phyloP scores from a whole-genome alignment of 306 rosid species.

The Mucuna pruriens region DNA sequence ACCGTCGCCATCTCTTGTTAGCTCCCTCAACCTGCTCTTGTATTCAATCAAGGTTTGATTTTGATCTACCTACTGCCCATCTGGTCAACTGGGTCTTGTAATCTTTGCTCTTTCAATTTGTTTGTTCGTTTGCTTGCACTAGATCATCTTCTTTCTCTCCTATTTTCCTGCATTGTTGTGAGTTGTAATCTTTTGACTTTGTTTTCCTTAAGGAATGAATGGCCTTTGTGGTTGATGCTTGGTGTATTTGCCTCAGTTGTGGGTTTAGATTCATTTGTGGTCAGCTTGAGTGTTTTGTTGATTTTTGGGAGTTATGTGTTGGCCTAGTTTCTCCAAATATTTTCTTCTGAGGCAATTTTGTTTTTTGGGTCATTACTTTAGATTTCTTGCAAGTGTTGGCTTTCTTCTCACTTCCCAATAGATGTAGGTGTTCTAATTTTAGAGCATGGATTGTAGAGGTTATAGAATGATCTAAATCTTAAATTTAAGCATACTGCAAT shows the following conservation, averaged over 20 bases:
- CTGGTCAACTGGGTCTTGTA: conserved; percentile 23
- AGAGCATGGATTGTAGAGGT: conserved; percentile 8
- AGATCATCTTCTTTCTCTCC: not conserved
- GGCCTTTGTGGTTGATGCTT: conserved; percentile 20
- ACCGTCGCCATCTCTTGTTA: conserved; percentile 26
- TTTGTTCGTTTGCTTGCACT: conserved; percentile 4
- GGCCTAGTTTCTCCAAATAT: not conserved
- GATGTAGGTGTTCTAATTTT: not conserved
- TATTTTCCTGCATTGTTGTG: not conserved
- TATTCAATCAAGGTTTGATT: conserved; percentile 40
- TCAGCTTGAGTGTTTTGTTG: conserved; percentile 28
- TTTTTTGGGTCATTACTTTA: not conserved
- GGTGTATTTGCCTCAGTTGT: not conserved
- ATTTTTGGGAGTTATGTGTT: conserved; percentile 3
- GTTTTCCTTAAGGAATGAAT: not conserved
- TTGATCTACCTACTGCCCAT: conserved; percentile 32
- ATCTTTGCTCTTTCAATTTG: not conserved
- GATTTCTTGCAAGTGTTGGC: conserved; percentile 1
- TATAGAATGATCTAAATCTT: conserved; percentile 20
- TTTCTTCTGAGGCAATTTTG: not conserved
- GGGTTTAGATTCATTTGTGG: not conserved
- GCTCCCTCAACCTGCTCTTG: conserved; percentile 34
- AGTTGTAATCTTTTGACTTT: not conserved
- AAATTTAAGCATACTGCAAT: conserved; percentile 5
- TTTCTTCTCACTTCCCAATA: not conserved